Conservation (phyloP, 768 basidiomycete genomes). For the Leccinum broughii region DNA sequence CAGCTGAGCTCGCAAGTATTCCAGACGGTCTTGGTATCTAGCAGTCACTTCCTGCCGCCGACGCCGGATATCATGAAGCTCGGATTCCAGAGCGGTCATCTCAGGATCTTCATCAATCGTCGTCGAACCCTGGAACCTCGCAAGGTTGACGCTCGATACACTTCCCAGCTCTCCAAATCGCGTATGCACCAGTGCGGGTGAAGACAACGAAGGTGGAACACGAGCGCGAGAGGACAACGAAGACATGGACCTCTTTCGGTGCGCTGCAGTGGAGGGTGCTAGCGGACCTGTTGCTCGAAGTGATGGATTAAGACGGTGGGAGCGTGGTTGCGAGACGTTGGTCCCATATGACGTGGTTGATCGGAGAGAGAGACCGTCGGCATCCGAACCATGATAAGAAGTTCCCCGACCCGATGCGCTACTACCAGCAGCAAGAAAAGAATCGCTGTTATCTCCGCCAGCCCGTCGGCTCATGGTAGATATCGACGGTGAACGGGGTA, state of each 20-base stretch:
- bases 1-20: slow-evolving; percentile 78
- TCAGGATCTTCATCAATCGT: slow-evolving; percentile 39
- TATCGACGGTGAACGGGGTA: slow-evolving; percentile 33
- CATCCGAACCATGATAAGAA: slow-evolving; percentile 39
- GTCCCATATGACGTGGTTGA: slow-evolving; percentile 55
- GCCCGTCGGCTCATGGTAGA: slow-evolving; percentile 29
- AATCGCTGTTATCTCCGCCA: slow-evolving; percentile 27
- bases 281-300: slow-evolving; percentile 37
- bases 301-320: slow-evolving; percentile 41
- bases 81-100: slow-evolving; percentile 44
- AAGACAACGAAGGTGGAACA: slow-evolving; percentile 35
- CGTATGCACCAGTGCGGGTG: slow-evolving; percentile 31
- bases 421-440: slow-evolving; percentile 24
- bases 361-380: slow-evolving; percentile 51
- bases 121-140: slow-evolving; percentile 37
- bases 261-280: slow-evolving; percentile 32
- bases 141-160: slow-evolving; percentile 50
- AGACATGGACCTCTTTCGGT: slow-evolving; percentile 61
- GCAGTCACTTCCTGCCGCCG: slow-evolving; percentile 68
- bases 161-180: slow-evolving; percentile 38
- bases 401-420: slow-evolving; percentile 33
- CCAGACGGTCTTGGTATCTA: slow-evolving; percentile 74
- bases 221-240: slow-evolving; percentile 54
- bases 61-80: slow-evolving; percentile 68
- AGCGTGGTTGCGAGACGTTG: slow-evolving; percentile 47